Base-by-base conservation (phyloP, 371 early-diverging fungal genomes). In the Funneliformis caledonium region DNA sequence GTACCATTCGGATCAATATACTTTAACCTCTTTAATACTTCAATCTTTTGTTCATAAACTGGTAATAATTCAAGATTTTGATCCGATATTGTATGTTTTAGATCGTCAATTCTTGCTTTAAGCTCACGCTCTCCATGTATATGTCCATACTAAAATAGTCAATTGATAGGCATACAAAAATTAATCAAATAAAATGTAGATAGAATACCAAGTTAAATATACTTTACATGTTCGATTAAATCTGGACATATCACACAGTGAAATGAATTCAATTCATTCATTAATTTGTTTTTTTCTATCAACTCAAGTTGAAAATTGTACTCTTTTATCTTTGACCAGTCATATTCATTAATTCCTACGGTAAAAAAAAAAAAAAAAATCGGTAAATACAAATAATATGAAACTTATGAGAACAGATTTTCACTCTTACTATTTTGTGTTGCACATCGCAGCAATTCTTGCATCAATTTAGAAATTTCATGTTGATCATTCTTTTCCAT, bases 1-100 rank as follows among this genome's bases (percentile, higher is more conserved):
- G 95, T 95, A 62, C 92, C 91, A 76, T 89, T 89, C 76, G 93
- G 94, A 75, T 96, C 96, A 67, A 97, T 91, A 81, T 93, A 97
- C 2, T 90, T 88, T 78, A 97, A 86, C 16, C 84, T 85, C 79
- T 92, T 90, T 52, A 98, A 90, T 8, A 98, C 95, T 43, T 92
- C 90, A 9, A 97, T 87, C 4, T 98, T 91, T 82, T 94, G 93
- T 62, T 96, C 91, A 83, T 97, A 98, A 80, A 97, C 98, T 0
- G 98, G 98, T 3, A 98, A 86, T 2, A 98, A 86, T 70, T 95
- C 95, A 12, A 98, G 89, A 83, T 97, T 98, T 82, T 96, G 94
- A 72, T 96, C 97, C 0, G 96, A 95, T 31, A 97, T 92, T 9
- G 91, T 92, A 76, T 90, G 87, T 43, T 92, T 88, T 56, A 98